Evolutionary conservation across 768 basidiomycete genomes (phyloP).

Genomic region (Pulveroboletus sp.): DNA sequence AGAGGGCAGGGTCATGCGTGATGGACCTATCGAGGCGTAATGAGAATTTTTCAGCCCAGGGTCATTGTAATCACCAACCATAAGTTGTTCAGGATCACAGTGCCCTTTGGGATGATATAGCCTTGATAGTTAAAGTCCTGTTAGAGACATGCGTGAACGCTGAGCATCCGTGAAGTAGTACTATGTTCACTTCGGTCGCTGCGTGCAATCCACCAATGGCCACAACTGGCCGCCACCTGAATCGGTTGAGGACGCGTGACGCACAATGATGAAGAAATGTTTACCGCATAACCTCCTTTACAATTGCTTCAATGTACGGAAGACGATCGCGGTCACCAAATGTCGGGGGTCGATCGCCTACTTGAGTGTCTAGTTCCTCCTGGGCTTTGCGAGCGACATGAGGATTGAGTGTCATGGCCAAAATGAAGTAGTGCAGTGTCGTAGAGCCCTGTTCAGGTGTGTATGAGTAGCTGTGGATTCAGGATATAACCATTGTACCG

Average conservation of each 20-base stretch:
- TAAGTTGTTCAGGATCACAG: slow-evolving; percentile 3
- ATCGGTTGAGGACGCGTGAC: background rate
- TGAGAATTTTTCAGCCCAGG: background rate
- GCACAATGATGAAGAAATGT: background rate
- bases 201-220: slow-evolving; percentile 4
- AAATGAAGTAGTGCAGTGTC: slow-evolving; percentile 2
- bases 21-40: background rate
- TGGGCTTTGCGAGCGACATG: slow-evolving; percentile 1
- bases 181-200: slow-evolving; percentile 1
- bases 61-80: background rate
- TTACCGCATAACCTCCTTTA: slow-evolving; percentile 5
- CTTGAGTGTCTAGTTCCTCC: slow-evolving; percentile 1
- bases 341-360: slow-evolving; percentile 4
- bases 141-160: background rate
- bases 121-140: slow-evolving; percentile 1
- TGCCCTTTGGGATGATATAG: slow-evolving; percentile 4
- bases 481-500: background rate
- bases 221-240: slow-evolving; percentile 7
- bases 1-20: slow-evolving; percentile 6
- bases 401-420: slow-evolving; percentile 6
- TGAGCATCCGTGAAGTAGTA: background rate
- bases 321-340: slow-evolving; percentile 9
- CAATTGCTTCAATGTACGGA: slow-evolving; percentile 6
- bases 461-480: background rate
- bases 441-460: background rate